Evolutionary conservation across 2,329 filamentous ascomycete species (phyloP), one percentile per base, ranked within the genome.

Genomic region (Trichoderma hamatum): DNA sequence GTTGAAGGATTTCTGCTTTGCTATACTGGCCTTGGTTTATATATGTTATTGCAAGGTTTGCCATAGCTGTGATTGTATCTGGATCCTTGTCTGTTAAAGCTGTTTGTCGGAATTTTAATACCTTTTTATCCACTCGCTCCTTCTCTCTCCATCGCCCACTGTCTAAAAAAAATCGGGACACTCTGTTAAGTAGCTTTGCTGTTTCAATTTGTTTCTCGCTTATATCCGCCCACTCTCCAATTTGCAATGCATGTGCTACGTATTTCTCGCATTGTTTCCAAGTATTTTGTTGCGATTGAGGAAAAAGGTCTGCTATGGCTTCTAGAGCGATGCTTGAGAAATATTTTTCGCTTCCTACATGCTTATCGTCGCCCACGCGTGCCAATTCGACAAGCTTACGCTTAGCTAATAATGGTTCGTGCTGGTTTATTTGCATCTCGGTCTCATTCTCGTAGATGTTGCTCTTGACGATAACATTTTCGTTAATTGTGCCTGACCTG

Each of bases 11-110:
- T 61, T 72, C 72, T 14, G 69, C 72, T 69, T 74, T 64, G 4
- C 69, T 26, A 67, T 73, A 71, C 39, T 65, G 71, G 13, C 72
- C 71, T 69, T 73, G 72, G 30, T 10, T 10, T 5, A 5, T 5
- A 10, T 34, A 34, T 34, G 32, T 34, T 34, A 34, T 5, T 34
- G 32, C 65, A 21, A 73, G 34, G 7, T 46, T 1, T 11, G 21
- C 46, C 36, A 74, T 70, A 30, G 59, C 60, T 0, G 0, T 3
- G 0, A 72, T 62, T 13, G 67, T 71, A 6, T 60, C 13, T 1
- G 54, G 63, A 52, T 73, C 39, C 28, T 56, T 56, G 5, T 70
- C 39, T 14, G 68, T 70, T 39, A 69, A 21, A 1, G 1, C n/a
- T 36, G 34, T 34, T 13, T 16, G 43, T 2, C 11, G 5, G 24